Base-by-base conservation (phyloP, 257 asterid genomes). In the Osmanthus fragrans region DNA sequence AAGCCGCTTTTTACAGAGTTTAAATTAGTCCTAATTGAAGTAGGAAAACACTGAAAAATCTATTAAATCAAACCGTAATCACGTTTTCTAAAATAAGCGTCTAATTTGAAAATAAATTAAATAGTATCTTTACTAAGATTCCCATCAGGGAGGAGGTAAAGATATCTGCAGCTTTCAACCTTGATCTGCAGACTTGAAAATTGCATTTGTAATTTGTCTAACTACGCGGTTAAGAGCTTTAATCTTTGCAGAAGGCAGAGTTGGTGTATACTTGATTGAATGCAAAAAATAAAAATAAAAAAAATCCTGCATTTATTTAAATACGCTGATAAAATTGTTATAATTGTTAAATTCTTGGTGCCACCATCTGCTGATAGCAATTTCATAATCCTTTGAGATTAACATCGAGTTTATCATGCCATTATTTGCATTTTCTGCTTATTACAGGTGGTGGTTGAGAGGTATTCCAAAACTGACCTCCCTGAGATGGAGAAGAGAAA, bases 401-500 rank as follows among this genome's bases (percentile, higher is more conserved):
- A 15, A 63, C 27, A 29, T 79, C 10, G 30, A 18, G 7, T 71
- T n/a, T 45, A 7, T 63, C 23, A 58, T 74, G 79, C 45, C n/a
- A 49, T 81, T 67, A 40, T 30, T 68, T 67, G 54, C 58, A 64
- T 74, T 77, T 63, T 69, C 65, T 36, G 37, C 30, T 33, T 76
- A 37, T 86, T 82, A 79, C 83, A 94, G 98, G 96, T 94, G 76
- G 94, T 94, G 0, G 97, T 89, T 69, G 98, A 94, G 84, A 88
- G 88, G 86, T 94, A 87, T 77, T 66, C 87, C 18, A 92, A 94
- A 83, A 84, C 97, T 23, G 98, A 92, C 88, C 97, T 94, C 79
- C 97, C 98, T 7, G 93, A 86, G 75, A 87, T 94, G 89, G 98
- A 94, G 86, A 94, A 94, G 88, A 94, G 91, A 88, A 92, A 94